A percentile compares a stretch with the other conserved stretches of the same genome.
Conservation (phyloP, 1,284 basidiomycete species). For the Ganoderma resinaceum region DNA sequence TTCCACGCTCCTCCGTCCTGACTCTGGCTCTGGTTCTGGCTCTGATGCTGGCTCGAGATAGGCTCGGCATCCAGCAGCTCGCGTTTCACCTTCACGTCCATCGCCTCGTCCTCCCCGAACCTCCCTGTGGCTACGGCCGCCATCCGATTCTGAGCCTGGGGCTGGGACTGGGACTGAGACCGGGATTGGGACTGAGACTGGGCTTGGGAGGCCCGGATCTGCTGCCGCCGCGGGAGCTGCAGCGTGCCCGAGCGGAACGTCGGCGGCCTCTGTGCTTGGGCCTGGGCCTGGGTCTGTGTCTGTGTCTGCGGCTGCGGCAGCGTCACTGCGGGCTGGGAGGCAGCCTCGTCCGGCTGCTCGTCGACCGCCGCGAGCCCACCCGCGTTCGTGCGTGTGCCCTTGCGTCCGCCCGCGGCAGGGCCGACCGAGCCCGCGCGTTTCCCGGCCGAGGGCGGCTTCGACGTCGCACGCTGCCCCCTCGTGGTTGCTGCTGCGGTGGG, state of each 20-base stretch:
- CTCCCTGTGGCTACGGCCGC: not conserved
- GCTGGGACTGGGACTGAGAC: conserved; percentile 1
- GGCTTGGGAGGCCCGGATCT: not conserved
- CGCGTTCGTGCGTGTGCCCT: not conserved
- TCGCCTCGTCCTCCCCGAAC: not conserved
- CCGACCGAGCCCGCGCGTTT: conserved; percentile 6
- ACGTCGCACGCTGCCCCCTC: conserved; percentile 7
- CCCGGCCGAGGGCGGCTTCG: conserved; percentile 17
- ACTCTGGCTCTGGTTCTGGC: conserved; percentile 4
- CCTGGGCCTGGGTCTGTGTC: not conserved
- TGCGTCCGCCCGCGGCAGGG: not conserved
- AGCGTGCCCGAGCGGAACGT: conserved; percentile 28
- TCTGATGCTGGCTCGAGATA: conserved; percentile 6
- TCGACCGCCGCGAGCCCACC: conserved; percentile 18
- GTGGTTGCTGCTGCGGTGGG: not conserved
- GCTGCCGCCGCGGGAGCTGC: conserved; percentile 18
- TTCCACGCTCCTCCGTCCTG: conserved; percentile 6
- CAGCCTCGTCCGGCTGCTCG: conserved; percentile 19
- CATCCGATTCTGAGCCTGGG: not conserved
- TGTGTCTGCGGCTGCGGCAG: not conserved
- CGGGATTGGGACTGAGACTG: conserved; percentile 15
- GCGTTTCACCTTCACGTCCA: conserved; percentile 8
- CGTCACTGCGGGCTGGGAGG: not conserved
- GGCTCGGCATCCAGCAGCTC: conserved; percentile 18
- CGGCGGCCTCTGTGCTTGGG: not conserved